These are phyloP conservation scores for Pythium phragmiticola DNA, from an alignment of 352 stramenopile genomes.

Conservation along the genomic window DNA sequence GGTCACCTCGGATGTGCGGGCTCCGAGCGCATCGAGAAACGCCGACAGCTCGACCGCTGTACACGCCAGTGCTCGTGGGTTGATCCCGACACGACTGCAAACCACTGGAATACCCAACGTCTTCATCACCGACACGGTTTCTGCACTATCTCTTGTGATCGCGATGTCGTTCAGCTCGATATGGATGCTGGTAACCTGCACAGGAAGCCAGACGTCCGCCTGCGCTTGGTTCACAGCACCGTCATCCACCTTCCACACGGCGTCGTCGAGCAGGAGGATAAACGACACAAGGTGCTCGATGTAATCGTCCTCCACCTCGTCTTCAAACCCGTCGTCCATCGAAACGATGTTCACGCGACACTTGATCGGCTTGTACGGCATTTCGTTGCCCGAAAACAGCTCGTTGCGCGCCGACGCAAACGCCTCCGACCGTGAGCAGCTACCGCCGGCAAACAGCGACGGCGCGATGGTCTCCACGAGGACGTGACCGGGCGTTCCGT, in stretches of 20 bases:
- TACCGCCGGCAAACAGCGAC: neutral
- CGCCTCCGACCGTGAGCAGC: neutral
- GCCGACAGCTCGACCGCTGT: slow-evolving; percentile 5
- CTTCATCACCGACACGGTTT: neutral
- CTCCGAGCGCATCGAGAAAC: slow-evolving; percentile 12
- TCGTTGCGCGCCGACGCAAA: slow-evolving; percentile 1
- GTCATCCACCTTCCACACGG: neutral
- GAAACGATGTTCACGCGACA: slow-evolving; percentile 21
- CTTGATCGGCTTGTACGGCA: neutral
- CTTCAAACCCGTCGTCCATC: slow-evolving; percentile 16
- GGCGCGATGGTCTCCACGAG: slow-evolving; percentile 14
- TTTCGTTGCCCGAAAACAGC: neutral
- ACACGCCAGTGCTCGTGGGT: slow-evolving; percentile 1
- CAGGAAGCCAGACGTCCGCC: neutral
- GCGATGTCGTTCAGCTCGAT: slow-evolving; percentile 20
- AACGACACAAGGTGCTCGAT: slow-evolving; percentile 22
- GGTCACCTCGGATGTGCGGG: neutral
- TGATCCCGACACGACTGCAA: slow-evolving; percentile 11
- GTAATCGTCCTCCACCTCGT: slow-evolving; percentile 16
- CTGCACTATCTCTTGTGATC: neutral
- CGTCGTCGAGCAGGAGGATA: slow-evolving; percentile 2
- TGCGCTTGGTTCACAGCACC: neutral
- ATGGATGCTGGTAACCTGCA: neutral
- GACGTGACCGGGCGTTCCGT: slow-evolving; percentile 14
- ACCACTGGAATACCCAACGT: neutral